These are phyloP conservation scores for Cyphellophora attinorum DNA, from an alignment of 2,329 filamentous ascomycete genomes.

Conservation along the genomic window DNA sequence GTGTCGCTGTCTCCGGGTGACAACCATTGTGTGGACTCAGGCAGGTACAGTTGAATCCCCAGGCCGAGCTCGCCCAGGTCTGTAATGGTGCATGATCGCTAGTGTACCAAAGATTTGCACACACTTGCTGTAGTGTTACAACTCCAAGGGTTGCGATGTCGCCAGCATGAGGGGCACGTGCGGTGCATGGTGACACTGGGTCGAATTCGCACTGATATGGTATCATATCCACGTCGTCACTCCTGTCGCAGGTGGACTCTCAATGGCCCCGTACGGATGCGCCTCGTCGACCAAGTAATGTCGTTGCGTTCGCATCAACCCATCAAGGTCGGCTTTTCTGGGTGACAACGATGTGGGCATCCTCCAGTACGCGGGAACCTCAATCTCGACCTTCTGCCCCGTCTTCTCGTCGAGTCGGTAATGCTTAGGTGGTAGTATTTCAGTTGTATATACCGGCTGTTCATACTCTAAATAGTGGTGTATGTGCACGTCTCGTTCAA, in stretches of 20 bases:
- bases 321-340: conserved; percentile 8
- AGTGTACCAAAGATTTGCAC: no score
- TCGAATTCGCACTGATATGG: no score
- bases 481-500: conserved; percentile 1
- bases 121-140: no score
- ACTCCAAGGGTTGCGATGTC: no score
- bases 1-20: no score
- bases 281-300: conserved; percentile 18
- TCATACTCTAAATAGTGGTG: conserved; percentile 21
- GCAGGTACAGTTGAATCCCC: no score
- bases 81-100: no score
- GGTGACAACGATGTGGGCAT: conserved; percentile 12
- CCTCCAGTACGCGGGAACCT: conserved; percentile 13
- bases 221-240: neutral
- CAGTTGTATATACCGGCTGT: conserved; percentile 24
- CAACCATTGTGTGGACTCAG: no score
- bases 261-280: conserved; percentile 12
- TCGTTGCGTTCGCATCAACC: conserved; percentile 5
- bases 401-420: conserved; percentile 18
- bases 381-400: conserved; percentile 16
- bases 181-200: no score
- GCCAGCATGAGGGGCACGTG: no score
- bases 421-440: conserved; percentile 25
- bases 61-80: no score
- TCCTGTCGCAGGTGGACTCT: conserved; percentile 9